phyloP scores from a whole-genome alignment of 257 asterid genomes.

The Gardenia jasminoides region DNA sequence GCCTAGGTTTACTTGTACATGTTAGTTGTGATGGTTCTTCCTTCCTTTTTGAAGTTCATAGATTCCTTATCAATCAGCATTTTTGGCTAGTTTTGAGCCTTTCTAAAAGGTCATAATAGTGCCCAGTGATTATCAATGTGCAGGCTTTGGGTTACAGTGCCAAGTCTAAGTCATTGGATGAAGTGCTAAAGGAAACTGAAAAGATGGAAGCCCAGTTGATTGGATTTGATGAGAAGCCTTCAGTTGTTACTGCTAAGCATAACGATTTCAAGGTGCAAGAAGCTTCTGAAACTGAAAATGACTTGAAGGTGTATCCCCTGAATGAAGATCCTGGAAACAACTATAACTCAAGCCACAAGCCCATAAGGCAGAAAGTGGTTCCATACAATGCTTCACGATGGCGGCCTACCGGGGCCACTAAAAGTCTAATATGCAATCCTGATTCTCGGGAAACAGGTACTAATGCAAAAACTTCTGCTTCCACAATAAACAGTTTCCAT shows the following conservation, averaged over 20 bases:
- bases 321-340: slow-evolving; percentile 29
- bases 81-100: slow-evolving; percentile 7
- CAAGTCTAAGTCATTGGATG: slow-evolving; percentile 56
- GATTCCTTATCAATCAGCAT: neutral
- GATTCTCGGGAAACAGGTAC: slow-evolving; percentile 54
- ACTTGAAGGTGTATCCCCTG: slow-evolving; percentile 29
- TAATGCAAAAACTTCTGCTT: slow-evolving; percentile 1
- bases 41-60: too few species aligned
- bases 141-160: slow-evolving; percentile 72
- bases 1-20: neutral
- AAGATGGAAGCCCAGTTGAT: slow-evolving; percentile 62
- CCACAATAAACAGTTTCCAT: slow-evolving; percentile 9
- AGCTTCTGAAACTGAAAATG: slow-evolving; percentile 31
- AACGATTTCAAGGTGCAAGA: slow-evolving; percentile 29
- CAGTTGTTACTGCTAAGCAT: slow-evolving; percentile 23
- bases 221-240: slow-evolving; percentile 72
- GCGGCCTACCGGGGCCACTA: slow-evolving; percentile 20
- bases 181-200: slow-evolving; percentile 48
- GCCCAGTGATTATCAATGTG: slow-evolving; percentile 16
- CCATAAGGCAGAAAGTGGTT: slow-evolving; percentile 15
- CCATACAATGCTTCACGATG: slow-evolving; percentile 29
- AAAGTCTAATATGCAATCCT: slow-evolving; percentile 20
- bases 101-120: neutral
- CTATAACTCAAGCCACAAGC: slow-evolving; percentile 25
- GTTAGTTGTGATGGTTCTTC: neutral